Evolutionary conservation across 306 rosid species (phyloP), one percentile per base, ranked within the genome.

Genomic region (Cucurbita maxima): DNA sequence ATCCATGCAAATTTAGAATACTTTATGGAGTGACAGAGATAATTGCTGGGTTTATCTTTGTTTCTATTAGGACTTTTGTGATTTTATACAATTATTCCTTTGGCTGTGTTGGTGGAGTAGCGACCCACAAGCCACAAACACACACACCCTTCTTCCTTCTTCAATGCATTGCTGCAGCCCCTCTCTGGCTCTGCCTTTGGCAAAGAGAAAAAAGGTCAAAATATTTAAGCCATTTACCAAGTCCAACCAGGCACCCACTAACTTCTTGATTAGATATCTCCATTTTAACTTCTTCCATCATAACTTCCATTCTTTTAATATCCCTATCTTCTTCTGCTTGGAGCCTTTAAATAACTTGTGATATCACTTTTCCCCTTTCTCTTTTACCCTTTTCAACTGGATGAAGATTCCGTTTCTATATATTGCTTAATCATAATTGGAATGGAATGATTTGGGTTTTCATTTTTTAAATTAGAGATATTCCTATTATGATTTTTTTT

Each of bases 281-380:
- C 38, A 45, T 45, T 67, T 67, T 67, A 67, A 67, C 72, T 67
- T 67, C 72, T 67, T 67, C 38, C 72, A 67, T 45, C 69, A 16
- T 37, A 61, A 37, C 69, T 38, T 61, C 48, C 48, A 15, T 38
- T 61, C 18, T 63, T 64, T 64, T 41, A 36, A 62, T 62, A 64
- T 64, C 41, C 53, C 71, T n/a, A n/a, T 41, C 1, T 62, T 62
- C 19, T 10, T 62, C 22, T 62, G 12, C 14, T 62, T 62, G 0
- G 1, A 62, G 5, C 69, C 37, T 38, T 62, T 62, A 37, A 61
- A 62, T 38, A 18, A 16, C n/a, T 58, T 13, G 22, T 57, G 61
- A 57, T 60, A 5, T 58, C 41, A 25, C 8, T 64, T 64, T 50
- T 14, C 18, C 1, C 7, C 5, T n/a, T 64, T 13, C 37, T 58